Evolutionary conservation across 2,329 filamentous ascomycete genomes (phyloP).

Genomic region (Zasmidium cellare): DNA sequence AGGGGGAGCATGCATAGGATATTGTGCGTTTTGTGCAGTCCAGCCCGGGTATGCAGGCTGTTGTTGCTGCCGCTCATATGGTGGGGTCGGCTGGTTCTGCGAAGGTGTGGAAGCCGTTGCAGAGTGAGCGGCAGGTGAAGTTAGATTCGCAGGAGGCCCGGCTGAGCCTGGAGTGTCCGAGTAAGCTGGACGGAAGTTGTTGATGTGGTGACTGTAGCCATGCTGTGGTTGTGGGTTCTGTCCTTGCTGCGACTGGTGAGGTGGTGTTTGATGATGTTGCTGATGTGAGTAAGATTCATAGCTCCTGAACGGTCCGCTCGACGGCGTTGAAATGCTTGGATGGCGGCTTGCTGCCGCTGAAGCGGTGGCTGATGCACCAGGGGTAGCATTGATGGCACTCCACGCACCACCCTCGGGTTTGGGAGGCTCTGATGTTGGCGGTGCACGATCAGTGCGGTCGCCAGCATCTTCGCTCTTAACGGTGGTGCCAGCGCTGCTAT

Average conservation of each 20-base stretch:
- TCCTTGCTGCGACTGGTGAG: conserved; percentile 15
- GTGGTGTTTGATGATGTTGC: conserved; percentile 11
- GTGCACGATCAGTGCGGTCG: conserved; percentile 14
- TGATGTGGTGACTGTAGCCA: conserved; percentile 22
- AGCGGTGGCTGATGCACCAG: conserved; percentile 21
- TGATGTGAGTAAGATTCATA: conserved; percentile 30
- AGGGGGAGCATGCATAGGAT: conserved; percentile 24
- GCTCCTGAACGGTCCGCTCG: conserved; percentile 28
- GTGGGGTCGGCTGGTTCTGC: conserved; percentile 28
- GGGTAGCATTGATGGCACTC: conserved; percentile 41
- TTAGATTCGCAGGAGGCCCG: conserved; percentile 24
- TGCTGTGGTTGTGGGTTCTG: conserved; percentile 9
- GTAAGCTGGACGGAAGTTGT: conserved; percentile 30
- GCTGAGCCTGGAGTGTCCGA: conserved; percentile 19
- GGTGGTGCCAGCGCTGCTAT: conserved; percentile 29
- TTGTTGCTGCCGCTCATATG: conserved; percentile 19
- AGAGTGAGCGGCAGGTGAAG: conserved; percentile 29
- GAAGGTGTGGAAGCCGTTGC: conserved; percentile 26
- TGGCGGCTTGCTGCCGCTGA: conserved; percentile 19
- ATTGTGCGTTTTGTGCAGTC: conserved; percentile 21
- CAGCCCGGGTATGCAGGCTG: conserved; percentile 21
- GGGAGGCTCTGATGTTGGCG: conserved; percentile 19
- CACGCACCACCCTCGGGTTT: conserved; percentile 36
- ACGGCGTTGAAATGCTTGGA: conserved; percentile 23
- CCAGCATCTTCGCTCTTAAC: conserved; percentile 36